Evolutionary conservation across 1,284 basidiomycete species (phyloP), one percentile per base, ranked within the genome.

Genomic region (Afroboletus lepidellus): DNA sequence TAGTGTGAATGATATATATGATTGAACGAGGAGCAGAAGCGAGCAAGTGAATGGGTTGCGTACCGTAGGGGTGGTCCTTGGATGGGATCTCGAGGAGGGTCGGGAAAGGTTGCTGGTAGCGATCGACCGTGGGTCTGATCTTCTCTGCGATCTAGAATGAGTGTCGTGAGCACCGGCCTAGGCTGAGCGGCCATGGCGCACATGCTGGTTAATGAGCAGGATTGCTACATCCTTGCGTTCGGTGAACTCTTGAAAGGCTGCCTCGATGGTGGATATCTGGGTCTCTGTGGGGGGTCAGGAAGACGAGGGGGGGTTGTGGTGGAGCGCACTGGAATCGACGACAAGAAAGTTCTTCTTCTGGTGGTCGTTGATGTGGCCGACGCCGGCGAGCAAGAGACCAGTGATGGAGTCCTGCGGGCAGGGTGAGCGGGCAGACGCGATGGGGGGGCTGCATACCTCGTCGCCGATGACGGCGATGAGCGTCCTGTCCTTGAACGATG

Each of bases 41-140:
- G 39, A 37, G 25, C 24, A 21, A 39, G 46, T 43, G 49, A 52
- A 15, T 21, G 18, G 11, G 33, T 30, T 23, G 69, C 77, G 54
- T 58, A 92, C 92, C 92, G 62, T 94, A 95, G 46, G 92, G 92
- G 71, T 94, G 91, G 65, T 92, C 94, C 70, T 96, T 96, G 48
- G 90, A 92, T 18, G 97, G 97, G 59, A 99, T 99, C 74, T 99
- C 97, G 21, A 99, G 83, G 32, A 99, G 72, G 0, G 97, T 94
- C 21, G 97, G 97, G 76, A 99, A 99, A 0, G 96, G 87, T 69
- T 95, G 90, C 57, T 92, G 87, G 69, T 99, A 99, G 61, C 87
- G 87, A 73, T 99, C 97, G 16, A 99, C 93, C 2, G 91, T 85
- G 0, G 94, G 93, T 46, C 97, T 79, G 63, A 99, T 99, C 78